phyloP scores from a whole-genome alignment of 768 basidiomycete genomes.

The Suillus alpinus region DNA sequence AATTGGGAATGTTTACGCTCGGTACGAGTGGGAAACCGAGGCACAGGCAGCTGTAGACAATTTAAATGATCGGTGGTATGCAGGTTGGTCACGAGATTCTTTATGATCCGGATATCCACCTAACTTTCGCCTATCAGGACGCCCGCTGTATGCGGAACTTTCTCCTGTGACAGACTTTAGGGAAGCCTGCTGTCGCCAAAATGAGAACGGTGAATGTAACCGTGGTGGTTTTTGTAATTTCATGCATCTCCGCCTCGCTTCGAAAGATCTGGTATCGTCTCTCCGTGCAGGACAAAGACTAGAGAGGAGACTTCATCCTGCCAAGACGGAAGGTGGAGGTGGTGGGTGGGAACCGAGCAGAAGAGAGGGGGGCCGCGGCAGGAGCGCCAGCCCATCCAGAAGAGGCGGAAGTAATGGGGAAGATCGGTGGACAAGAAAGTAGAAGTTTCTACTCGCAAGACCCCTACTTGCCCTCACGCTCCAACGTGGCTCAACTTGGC shows the following conservation, averaged over 20 bases:
- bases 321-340: constrained; percentile 58
- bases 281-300: constrained; percentile 81
- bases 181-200: constrained; percentile 98
- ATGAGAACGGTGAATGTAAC: constrained; percentile 98
- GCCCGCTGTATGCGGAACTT: constrained; percentile 94
- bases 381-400: constrained; percentile 72
- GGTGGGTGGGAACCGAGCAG: constrained; percentile 85
- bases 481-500: not conserved
- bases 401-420: constrained; percentile 66
- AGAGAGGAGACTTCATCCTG: constrained; percentile 73
- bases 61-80: constrained; percentile 97
- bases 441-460: not conserved
- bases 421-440: constrained; percentile 75
- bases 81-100: constrained; percentile 48
- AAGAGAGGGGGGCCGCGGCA: constrained; percentile 59
- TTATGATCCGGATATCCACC: constrained; percentile 7
- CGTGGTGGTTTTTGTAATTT: constrained; percentile 99
- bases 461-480: not conserved
- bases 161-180: constrained; percentile 98
- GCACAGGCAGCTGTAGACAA: constrained; percentile 91
- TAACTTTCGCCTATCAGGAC: constrained; percentile 46
- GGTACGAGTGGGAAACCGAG: constrained; percentile 98
- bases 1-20: constrained; percentile 95
- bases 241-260: constrained; percentile 91
- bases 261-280: constrained; percentile 76